A percentile compares a stretch with the other conserved stretches of the same genome.
These are phyloP conservation scores for Tylopilus felleus DNA, from an alignment of 768 basidiomycete genomes.

Conservation along the genomic window DNA sequence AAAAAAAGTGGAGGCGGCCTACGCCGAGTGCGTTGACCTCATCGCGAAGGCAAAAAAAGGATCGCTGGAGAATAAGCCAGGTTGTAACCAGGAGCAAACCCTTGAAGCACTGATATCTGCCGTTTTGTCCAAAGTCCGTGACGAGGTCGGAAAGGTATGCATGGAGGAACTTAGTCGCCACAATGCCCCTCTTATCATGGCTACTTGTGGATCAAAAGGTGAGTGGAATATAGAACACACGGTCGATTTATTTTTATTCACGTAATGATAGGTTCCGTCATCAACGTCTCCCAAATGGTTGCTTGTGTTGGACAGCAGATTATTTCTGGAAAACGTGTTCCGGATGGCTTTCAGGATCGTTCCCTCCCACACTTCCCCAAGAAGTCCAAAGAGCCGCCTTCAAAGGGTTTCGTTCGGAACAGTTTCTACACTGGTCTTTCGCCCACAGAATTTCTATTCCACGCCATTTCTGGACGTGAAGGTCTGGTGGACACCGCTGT, in stretches of 20 bases:
- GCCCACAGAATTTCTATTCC: slow-evolving; percentile 97
- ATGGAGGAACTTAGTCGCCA: slow-evolving; percentile 97
- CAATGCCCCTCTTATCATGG: slow-evolving; percentile 98
- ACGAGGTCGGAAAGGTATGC: slow-evolving; percentile 94
- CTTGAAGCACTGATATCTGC: slow-evolving; percentile 95
- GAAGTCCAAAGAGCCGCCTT: slow-evolving; percentile 92
- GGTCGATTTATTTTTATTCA: not conserved
- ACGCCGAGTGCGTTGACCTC: slow-evolving; percentile 79
- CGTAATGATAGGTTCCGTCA: slow-evolving; percentile 78
- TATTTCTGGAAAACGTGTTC: slow-evolving; percentile 96
- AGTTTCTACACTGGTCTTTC: slow-evolving; percentile 91
- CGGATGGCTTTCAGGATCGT: slow-evolving; percentile 98
- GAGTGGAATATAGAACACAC: slow-evolving; percentile 9
- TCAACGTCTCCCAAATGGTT: slow-evolving; percentile 99
- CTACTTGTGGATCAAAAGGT: slow-evolving; percentile 99
- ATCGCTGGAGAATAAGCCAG: slow-evolving; percentile 93
- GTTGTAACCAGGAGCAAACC: slow-evolving; percentile 95
- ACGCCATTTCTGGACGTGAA: slow-evolving; percentile 98
- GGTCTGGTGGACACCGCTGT: slow-evolving; percentile 99
- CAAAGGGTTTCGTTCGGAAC: slow-evolving; percentile 97
- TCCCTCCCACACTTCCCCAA: slow-evolving; percentile 99
- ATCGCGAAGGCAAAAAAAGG: slow-evolving; percentile 91
- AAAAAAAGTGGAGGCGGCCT: slow-evolving; percentile 80
- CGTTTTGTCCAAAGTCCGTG: slow-evolving; percentile 91
- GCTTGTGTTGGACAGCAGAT: slow-evolving; percentile 99